Base-by-base conservation (phyloP, 2,329 filamentous ascomycete genomes). In the Alternaria panax region DNA sequence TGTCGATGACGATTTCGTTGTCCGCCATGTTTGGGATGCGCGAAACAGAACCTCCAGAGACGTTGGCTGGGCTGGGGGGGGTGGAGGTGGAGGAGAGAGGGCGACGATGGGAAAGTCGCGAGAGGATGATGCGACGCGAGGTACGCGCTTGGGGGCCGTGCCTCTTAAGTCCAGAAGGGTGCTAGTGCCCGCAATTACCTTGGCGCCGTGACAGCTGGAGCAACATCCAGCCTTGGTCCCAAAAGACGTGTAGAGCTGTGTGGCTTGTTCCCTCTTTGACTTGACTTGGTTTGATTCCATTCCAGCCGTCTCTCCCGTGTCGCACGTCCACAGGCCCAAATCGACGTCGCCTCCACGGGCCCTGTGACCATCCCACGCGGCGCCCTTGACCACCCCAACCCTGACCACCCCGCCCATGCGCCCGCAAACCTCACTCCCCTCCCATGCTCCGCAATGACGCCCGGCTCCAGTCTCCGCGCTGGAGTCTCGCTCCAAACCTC, bases 1-100 rank as follows among this genome's bases (percentile, higher is more conserved):
- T 92, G 84, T 98, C 93, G 84, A 99, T 97, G 82, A 92, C 92
- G 82, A 99, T 96, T 81, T 89, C 87, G 70, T 80, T 48, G 18
- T 48, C 78, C 42, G 85, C 85, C 88, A 90, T 90, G 68, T 62
- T 51, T 80, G 75, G 68, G 72, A 70, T 69, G 63, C 25, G 57
- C 51, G 53, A 41, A 40, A 53, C 12, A 46, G 32, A 41, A 50
- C 53, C 58, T 67, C 69, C 68, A 57, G 51, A 54, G 45, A 46
- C 51, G 61, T 59, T 60, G 71, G 57, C 68, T 46, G 51, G 30
- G 45, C 32, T 36, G 48, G 16, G 48, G 50, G 64, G 66, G 65
- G 46, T n/a, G 55, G 50, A 41, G 43, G 57, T 51, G 62, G 53
- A 41, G 59, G 62, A 57, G 53, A 57, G 63, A 60, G 43, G 58